phyloP scores from a whole-genome alignment of 306 rosid genomes.

The Casuarina cunninghamiana region DNA sequence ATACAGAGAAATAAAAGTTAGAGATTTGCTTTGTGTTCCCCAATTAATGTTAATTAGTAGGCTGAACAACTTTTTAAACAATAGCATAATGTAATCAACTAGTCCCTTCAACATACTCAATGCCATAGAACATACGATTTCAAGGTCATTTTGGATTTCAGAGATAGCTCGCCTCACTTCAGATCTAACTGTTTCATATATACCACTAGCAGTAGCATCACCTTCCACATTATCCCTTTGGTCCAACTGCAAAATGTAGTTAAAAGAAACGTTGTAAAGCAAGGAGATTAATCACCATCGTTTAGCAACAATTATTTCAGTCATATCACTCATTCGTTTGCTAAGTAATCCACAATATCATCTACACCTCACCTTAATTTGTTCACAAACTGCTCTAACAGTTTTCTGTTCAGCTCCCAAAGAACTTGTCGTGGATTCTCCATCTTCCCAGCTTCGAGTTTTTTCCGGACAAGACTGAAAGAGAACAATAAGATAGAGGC shows the following conservation, averaged over 20 bases:
- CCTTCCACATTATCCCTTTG: slow-evolving; percentile 41
- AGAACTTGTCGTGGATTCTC: slow-evolving; percentile 53
- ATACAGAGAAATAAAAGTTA: not conserved
- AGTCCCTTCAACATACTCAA: too few species aligned
- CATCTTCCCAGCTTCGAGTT: slow-evolving; percentile 41
- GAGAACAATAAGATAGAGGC: slow-evolving; percentile 17
- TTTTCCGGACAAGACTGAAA: slow-evolving; percentile 44
- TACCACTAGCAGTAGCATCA: slow-evolving; percentile 39
- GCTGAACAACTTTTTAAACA: not conserved
- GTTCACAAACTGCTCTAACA: slow-evolving; percentile 63
- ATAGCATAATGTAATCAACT: not conserved
- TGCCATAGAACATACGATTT: slow-evolving; percentile 53
- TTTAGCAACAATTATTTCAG: slow-evolving; percentile 4
- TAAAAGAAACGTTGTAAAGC: slow-evolving; percentile 8
- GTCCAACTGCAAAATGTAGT: slow-evolving; percentile 47
- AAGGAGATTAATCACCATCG: not conserved
- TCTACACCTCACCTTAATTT: slow-evolving; percentile 49
- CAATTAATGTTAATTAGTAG: not conserved
- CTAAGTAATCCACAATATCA: not conserved
- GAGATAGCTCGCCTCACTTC: slow-evolving; percentile 91
- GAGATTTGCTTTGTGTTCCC: not conserved
- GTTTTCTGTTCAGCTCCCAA: slow-evolving; percentile 65
- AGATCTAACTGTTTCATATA: slow-evolving; percentile 79
- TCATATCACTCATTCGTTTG: slow-evolving; percentile 18
- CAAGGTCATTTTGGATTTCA: slow-evolving; percentile 82